Conservation (phyloP, 2,329 filamentous ascomycete genomes). For the Xylaria hypoxylon region DNA sequence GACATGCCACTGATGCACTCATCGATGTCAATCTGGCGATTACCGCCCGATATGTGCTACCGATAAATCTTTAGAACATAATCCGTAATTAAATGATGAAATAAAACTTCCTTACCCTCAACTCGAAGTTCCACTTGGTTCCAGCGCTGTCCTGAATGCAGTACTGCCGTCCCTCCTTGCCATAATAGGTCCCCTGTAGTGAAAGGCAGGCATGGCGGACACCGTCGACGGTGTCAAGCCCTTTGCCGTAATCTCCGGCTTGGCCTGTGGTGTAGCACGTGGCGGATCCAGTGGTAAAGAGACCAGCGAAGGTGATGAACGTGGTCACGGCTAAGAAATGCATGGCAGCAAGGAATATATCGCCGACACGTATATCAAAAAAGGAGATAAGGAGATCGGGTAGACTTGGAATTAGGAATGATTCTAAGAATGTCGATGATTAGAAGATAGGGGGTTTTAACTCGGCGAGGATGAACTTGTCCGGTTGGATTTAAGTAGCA, state of each 20-base stretch:
- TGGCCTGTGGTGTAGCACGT: background rate
- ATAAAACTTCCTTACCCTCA: background rate
- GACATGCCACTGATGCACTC: background rate
- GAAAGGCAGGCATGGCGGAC: no score
- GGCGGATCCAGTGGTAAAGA: background rate
- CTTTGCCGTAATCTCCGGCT: background rate
- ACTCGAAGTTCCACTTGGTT: background rate
- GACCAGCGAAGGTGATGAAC: background rate
- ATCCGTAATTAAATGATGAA: background rate
- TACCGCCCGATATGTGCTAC: background rate
- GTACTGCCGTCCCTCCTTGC: background rate
- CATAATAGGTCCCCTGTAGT: background rate
- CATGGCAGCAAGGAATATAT: no score
- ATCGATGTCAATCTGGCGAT: background rate
- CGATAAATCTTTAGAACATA: no score
- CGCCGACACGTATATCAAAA: no score
- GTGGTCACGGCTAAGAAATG: no score
- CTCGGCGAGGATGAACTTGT: no score
- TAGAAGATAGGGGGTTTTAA: no score
- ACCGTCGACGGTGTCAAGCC: background rate
- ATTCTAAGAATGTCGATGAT: no score
- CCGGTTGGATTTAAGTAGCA: no score
- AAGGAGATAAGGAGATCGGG: no score
- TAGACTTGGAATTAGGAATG: no score
- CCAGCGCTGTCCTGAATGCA: background rate